Conservation (phyloP, 768 basidiomycete species). For the Sarcodon aspratus region DNA sequence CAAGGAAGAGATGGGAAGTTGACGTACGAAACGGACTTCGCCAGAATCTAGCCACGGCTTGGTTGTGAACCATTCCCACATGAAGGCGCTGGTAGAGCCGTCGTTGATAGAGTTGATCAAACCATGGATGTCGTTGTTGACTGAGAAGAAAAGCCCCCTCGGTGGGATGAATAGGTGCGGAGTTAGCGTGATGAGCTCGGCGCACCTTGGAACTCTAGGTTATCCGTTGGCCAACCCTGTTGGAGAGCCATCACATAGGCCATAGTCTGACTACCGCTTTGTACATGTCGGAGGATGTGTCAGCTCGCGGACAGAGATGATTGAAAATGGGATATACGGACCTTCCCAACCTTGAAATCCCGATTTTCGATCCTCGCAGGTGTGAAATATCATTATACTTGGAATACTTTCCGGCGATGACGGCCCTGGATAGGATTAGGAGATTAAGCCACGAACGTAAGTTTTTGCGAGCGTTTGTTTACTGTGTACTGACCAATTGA, state of each 20-base stretch:
- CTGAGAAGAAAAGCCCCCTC: slow-evolving; percentile 20
- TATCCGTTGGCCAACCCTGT: slow-evolving; percentile 62
- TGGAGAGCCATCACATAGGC: slow-evolving; percentile 90
- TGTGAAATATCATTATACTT: slow-evolving; percentile 60
- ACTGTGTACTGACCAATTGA: slow-evolving; percentile 56
- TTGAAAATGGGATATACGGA: slow-evolving; percentile 13
- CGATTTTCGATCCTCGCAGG: slow-evolving; percentile 71
- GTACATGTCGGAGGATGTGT: not conserved
- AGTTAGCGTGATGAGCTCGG: not conserved
- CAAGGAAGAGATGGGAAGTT: not conserved
- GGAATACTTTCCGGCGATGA: slow-evolving; percentile 77
- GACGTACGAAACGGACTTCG: slow-evolving; percentile 72
- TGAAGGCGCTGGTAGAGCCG: slow-evolving; percentile 79
- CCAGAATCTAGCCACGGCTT: slow-evolving; percentile 73
- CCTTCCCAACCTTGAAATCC: slow-evolving; percentile 87
- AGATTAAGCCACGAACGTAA: no score
- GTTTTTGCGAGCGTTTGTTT: not conserved
- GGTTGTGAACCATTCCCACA: slow-evolving; percentile 94
- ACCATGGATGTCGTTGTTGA: slow-evolving; percentile 73
- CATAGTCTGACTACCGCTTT: slow-evolving; percentile 84
- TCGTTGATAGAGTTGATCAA: slow-evolving; percentile 83
- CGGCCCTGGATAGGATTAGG: slow-evolving; percentile 48
- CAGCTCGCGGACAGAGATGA: not conserved
- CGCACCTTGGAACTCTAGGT: slow-evolving; percentile 63
- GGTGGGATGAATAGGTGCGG: not conserved